Evolutionary conservation across 257 asterid species (phyloP), one percentile per base, ranked within the genome.

Genomic region (Solanum virginianum): DNA sequence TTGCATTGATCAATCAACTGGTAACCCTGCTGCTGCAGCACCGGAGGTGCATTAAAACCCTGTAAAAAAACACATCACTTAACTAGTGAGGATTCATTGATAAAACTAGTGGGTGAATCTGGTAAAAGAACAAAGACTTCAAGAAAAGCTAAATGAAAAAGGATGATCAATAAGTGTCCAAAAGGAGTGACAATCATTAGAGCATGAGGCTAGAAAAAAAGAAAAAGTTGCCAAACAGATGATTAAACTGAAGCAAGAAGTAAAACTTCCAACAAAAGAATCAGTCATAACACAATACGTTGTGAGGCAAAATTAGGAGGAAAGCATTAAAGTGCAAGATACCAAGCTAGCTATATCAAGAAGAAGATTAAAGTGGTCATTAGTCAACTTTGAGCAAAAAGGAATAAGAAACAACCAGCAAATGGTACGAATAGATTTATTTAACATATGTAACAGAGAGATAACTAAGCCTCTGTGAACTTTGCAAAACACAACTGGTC

Each of bases 1-100:
- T 91, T 96, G 91, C 91, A 86, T 53, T 92, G 93, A 87, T 92
- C 97, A 90, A 88, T 86, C 89, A 88, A 79, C 85, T 89, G 94
- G 88, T 90, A 68, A 85, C 84, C 88, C 87, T 91, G 94, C 53
- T 89, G 96, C 85, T 85, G 98, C 86, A 88, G 89, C 88, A 86
- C 91, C 82, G 86, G 92, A 62, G 90, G 39, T 65, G 89, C 81
- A 88, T 90, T 68, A 77, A 91, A 88, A 89, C 86, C 90, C 98
- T 96, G 92, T 88, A 63, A 83, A 82, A 83, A 81, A 81, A 56
- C 10, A 22, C 65, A 51, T 16, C 47, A 20, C 63, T 51, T 16
- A 53, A 26, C 17, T 16, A 5, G 29, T 53, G 63, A 53, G 49
- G 63, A 26, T 26, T 77, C 45, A 51, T 9, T 16, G 24, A 26